Base-by-base conservation (phyloP, 345 rosid species). In the Lepidium sativum region DNA sequence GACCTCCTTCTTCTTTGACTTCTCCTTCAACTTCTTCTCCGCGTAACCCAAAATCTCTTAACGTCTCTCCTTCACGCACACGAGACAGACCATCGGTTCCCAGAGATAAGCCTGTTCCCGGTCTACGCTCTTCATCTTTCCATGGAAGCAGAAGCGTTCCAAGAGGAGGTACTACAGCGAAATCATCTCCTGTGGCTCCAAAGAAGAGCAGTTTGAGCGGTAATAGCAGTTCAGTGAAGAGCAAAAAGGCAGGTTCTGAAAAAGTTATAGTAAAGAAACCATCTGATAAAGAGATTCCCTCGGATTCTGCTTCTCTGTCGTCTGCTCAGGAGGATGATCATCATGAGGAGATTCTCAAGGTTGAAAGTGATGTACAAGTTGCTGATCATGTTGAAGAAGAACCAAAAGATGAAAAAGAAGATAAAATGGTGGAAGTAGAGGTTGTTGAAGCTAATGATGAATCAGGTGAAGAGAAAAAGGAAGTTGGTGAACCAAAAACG, bases 1-100 rank as follows among this genome's bases (percentile, higher is more conserved):
- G 72, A 56, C 82, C 92, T 16, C 79, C 82, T 6, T 66, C 96
- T 1, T 35, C 85, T 16, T 61, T 78, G 61, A 58, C 71, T 68
- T 69, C 78, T 37, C 78, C 84, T 10, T 70, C 96, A 0, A 29
- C 82, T 39, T 54, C 80, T 65, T 35, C 79, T 23, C 50, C 27
- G 4, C 83, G 77, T 10, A 35, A 23, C 32, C 77, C 18, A 20
- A 85, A 70, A 60, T 44, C 76, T n/a, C 69, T 70, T 12, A 39
- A 74, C 35, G 54, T 37, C 14, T 83, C 86, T 69, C 81, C 86
- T 0, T 76, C 50, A 42, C 69, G 63, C 7, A 6, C 77, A 53
- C 65, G 62, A 34, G 80, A 79, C 10, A 68, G 69, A 68, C 38
- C 77, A n/a, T 14, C 70, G 43, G 67, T 51, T 32, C 59, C 79